Evolutionary conservation across 352 stramenopile genomes (phyloP), one percentile per base, ranked within the genome.

Genomic region (Phytophthora fragariae): DNA sequence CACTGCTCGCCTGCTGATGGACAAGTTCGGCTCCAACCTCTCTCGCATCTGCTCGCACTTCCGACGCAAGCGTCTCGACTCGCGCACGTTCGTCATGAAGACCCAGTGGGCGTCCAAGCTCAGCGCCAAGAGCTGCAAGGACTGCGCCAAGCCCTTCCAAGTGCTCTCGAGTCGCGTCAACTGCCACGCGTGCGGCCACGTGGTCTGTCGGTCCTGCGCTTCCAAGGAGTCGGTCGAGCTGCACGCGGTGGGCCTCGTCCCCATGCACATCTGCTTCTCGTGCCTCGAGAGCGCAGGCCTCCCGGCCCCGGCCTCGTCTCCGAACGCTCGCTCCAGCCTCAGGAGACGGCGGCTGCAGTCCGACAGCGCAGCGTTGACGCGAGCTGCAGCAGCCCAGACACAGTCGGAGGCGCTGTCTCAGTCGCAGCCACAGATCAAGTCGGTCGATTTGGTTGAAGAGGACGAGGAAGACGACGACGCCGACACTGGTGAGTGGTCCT

Each of bases 71-170:
- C 61, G 76, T 12, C 55, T 91, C 17, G 80, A 89, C 58, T 82
- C 80, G 29, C 69, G 74, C 3, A 83, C 66, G 5, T 91, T 91
- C 29, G 70, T 86, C 12, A 77, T 80, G 55, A 86, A 85, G 31
- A 67, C 68, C 10, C 33, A 89, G 50, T 91, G 84, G 84, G 1
- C n/a, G 6, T 68, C 80, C 0, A 82, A 81, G 41, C 41, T 76
- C 5, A 59, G 47, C 2, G 73, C 71, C 3, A 79, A 78, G 41
- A 65, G 41, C 44, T 90, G 83, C 57, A 73, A 74, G 10, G 21
- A 71, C 29, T 90, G 83, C 61, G 21, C 61, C 2, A 75, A 80
- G 29, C 21, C 47, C 27, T 86, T 89, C 41, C 70, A 76, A 63
- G 55, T 80, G 41, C 65, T 90, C 15, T 82, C 81, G 17, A 77